Evolutionary conservation across 441 rosid species (phyloP).

Genomic region (Rhodomyrtus psidioides): DNA sequence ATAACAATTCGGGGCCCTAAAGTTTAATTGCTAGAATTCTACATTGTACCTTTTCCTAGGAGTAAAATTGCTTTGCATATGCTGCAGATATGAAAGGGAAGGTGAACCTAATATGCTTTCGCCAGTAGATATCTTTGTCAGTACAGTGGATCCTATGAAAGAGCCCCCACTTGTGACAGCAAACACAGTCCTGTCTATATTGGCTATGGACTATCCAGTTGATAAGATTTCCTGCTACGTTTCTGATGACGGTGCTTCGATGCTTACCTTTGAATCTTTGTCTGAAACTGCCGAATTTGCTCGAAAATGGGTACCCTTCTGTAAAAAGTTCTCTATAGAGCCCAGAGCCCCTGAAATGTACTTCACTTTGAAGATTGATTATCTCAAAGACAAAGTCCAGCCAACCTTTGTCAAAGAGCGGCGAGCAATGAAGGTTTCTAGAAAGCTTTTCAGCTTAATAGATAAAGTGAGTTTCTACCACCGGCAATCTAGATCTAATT

Average conservation of each 20-base stretch:
- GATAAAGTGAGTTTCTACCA: background rate
- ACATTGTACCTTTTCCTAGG: background rate
- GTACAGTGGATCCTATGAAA: constrained; percentile 6
- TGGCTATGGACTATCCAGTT: constrained; percentile 14
- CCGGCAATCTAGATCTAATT: background rate
- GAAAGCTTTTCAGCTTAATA: background rate
- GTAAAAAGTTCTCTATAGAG: constrained; percentile 20
- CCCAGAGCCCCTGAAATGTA: constrained; percentile 22
- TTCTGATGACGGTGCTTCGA: constrained; percentile 11
- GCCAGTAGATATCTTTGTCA: constrained; percentile 8
- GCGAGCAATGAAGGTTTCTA: constrained; percentile 32
- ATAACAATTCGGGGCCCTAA: background rate
- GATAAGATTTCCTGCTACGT: constrained; percentile 12
- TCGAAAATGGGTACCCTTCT: constrained; percentile 24
- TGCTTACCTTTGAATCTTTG: constrained; percentile 5
- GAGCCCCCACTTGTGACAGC: constrained; percentile 8
- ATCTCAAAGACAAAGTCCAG: constrained; percentile 17
- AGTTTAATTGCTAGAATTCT: background rate
- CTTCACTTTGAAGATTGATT: constrained; percentile 25
- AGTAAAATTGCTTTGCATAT: background rate
- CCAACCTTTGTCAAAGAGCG: constrained; percentile 23
- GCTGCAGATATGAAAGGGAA: constrained; percentile 67
- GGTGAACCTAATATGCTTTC: constrained; percentile 53
- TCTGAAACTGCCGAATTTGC: constrained; percentile 8
- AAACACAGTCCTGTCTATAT: constrained; percentile 6